phyloP scores from a whole-genome alignment of 2,329 filamentous ascomycete species.

The Penicillium sp. region DNA sequence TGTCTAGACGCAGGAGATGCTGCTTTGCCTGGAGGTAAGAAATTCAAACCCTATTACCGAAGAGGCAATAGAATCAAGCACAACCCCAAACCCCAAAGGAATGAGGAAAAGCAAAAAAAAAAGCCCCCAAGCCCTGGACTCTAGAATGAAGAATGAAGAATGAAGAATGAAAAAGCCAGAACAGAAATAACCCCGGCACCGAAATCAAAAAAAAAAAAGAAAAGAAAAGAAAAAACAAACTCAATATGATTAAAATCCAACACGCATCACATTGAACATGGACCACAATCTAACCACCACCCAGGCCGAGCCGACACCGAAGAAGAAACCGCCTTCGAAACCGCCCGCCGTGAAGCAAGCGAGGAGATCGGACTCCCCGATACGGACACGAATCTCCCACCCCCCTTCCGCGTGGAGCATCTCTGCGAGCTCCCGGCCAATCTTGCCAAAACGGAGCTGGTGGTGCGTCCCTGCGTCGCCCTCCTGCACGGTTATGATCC shows the following conservation, averaged over 20 bases:
- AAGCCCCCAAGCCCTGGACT: no score
- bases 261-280: not conserved
- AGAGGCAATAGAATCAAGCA: not conserved
- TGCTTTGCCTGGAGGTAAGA: slow-evolving; percentile 78
- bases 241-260: no score
- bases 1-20: slow-evolving; percentile 72
- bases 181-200: not conserved
- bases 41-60: not conserved
- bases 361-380: slow-evolving; percentile 88
- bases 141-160: not conserved
- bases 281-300: not conserved
- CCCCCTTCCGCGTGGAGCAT: slow-evolving; percentile 81
- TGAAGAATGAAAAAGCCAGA: not conserved
- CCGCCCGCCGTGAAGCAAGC: slow-evolving; percentile 83
- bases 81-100: not conserved
- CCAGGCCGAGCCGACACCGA: slow-evolving; percentile 57
- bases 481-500: slow-evolving; percentile 68
- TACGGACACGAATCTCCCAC: slow-evolving; percentile 69
- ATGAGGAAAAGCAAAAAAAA: not conserved
- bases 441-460: slow-evolving; percentile 71
- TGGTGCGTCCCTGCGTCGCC: slow-evolving; percentile 74
- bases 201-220: not conserved
- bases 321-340: slow-evolving; percentile 67
- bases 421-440: slow-evolving; percentile 80
- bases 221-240: not conserved